phyloP scores from a whole-genome alignment of 1,139 yeast species.

The Candida glucosophila region DNA sequence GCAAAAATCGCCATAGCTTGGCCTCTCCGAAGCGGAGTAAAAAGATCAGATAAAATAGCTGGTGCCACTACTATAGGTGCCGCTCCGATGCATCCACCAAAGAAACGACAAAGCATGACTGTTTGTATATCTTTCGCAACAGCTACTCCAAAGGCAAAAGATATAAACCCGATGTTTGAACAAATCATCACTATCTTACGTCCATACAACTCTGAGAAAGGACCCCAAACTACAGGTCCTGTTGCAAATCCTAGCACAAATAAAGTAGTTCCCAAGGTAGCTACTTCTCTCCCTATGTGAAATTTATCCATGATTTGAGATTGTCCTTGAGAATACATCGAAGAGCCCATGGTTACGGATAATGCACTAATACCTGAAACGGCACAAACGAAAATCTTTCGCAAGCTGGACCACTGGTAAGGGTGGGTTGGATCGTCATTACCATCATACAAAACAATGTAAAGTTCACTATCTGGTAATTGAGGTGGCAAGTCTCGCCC shows the following conservation, averaged over 20 bases:
- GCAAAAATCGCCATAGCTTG: slow-evolving; percentile 28
- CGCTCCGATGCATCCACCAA: slow-evolving; percentile 70
- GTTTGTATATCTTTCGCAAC: slow-evolving; percentile 69
- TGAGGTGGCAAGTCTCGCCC: slow-evolving; percentile 45
- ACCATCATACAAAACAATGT: slow-evolving; percentile 53
- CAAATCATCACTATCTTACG: slow-evolving; percentile 49
- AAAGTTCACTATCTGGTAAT: slow-evolving; percentile 41
- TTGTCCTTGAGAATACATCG: slow-evolving; percentile 51
- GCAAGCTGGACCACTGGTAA: slow-evolving; percentile 45
- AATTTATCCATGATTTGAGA: slow-evolving; percentile 30
- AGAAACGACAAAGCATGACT: slow-evolving; percentile 62
- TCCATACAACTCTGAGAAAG: slow-evolving; percentile 69
- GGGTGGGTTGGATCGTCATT: slow-evolving; percentile 56
- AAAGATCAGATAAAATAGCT: slow-evolving; percentile 71
- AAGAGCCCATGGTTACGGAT: slow-evolving; percentile 46
- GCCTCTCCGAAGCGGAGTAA: slow-evolving; percentile 26
- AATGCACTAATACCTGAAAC: slow-evolving; percentile 27
- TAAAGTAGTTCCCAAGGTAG: slow-evolving; percentile 58
- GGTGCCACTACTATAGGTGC: slow-evolving; percentile 80
- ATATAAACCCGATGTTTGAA: slow-evolving; percentile 46
- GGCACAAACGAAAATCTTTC: slow-evolving; percentile 30
- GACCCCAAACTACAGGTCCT: slow-evolving; percentile 79
- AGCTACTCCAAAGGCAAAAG: slow-evolving; percentile 65
- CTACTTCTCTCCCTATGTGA: slow-evolving; percentile 47
- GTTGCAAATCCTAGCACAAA: slow-evolving; percentile 77